Conservation (phyloP, 495 filamentous ascomycete genomes). For the Cercophora newfieldiana region DNA sequence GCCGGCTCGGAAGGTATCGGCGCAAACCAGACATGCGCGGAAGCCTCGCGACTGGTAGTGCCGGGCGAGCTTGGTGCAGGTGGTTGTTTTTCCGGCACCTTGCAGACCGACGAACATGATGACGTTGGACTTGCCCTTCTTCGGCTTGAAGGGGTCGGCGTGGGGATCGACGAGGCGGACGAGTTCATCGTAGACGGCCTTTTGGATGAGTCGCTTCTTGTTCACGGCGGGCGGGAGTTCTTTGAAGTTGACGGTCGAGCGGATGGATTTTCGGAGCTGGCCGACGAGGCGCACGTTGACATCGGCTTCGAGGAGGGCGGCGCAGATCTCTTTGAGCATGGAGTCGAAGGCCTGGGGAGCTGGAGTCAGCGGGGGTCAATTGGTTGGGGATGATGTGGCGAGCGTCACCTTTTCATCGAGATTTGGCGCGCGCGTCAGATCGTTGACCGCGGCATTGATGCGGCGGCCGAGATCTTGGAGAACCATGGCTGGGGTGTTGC, state of each 20-base stretch:
- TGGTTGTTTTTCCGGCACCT: conserved; percentile 95
- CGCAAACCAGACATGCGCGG: conserved; percentile 92
- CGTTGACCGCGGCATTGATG: conserved; percentile 93
- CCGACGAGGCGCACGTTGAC: conserved; percentile 94
- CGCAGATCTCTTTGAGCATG: conserved; percentile 97
- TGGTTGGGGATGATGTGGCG: too few relatives aligned
- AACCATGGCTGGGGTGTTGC: conserved; percentile 66
- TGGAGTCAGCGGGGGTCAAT: conserved; percentile 6
- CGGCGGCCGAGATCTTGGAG: conserved; percentile 97
- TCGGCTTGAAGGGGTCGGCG: conserved; percentile 92
- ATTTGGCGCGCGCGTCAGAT: conserved; percentile 86
- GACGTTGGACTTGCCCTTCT: conserved; percentile 92
- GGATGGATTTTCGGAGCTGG: conserved; percentile 90
- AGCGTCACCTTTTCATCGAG: conserved; percentile 85
- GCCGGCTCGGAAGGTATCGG: conserved; percentile 97
- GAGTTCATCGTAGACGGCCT: conserved; percentile 95
- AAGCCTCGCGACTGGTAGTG: conserved; percentile 95
- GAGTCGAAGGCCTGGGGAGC: conserved; percentile 79
- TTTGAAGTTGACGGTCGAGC: conserved; percentile 86
- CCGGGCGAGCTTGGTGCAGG: conserved; percentile 94
- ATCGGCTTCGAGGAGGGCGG: conserved; percentile 91
- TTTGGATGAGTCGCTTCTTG: conserved; percentile 98
- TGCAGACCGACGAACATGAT: conserved; percentile 99
- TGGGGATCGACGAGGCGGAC: conserved; percentile 95
- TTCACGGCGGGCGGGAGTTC: conserved; percentile 84